Evolutionary conservation across 768 basidiomycete genomes (phyloP), one percentile per base, ranked within the genome.

Genomic region (Terana coerulea): DNA sequence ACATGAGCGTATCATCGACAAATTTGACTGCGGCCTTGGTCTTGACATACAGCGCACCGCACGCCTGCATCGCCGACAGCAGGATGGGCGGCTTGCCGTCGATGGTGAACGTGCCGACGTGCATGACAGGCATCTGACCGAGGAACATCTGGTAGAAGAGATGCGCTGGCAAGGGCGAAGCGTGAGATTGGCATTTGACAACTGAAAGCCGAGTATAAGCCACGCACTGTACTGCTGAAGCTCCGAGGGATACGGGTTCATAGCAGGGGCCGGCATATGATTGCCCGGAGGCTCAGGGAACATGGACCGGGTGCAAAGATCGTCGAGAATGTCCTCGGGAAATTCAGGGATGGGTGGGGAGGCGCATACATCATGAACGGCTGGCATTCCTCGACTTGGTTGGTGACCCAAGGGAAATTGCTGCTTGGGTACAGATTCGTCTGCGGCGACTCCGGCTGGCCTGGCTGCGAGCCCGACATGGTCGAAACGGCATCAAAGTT

Each of bases 21-120:
- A 79, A 84, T 35, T 67, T 67, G 49, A 67, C 57, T 2, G 81
- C 78, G 28, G 64, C 68, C n/a, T 67, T 67, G 10, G 73, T 80
- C 61, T 73, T 77, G 42, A 75, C 75, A 62, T 78, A 81, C 46
- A 80, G 68, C 22, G 78, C 86, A 52, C 79, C 86, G 64, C 77
- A 83, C 19, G 77, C 81, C 63, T 78, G 77, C 80, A 81, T 81
- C 21, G 75, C 74, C 17, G 69, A 74, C 39, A 81, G 61, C 34
- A 81, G 76, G 55, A 79, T 69, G 4, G 69, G 72, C 29, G 75
- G 78, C 53, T 78, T 80, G 29, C 64, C 69, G 24, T 72, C 76
- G 59, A 68, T 58, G 25, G 66, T 73, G 73, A 78, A 80, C 34
- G 77, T 85, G 36, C 75, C 66, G n/a, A 65, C 68, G 64, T 78